Conservation (phyloP, 2,329 filamentous ascomycete genomes). For the Mariannaea sp. region DNA sequence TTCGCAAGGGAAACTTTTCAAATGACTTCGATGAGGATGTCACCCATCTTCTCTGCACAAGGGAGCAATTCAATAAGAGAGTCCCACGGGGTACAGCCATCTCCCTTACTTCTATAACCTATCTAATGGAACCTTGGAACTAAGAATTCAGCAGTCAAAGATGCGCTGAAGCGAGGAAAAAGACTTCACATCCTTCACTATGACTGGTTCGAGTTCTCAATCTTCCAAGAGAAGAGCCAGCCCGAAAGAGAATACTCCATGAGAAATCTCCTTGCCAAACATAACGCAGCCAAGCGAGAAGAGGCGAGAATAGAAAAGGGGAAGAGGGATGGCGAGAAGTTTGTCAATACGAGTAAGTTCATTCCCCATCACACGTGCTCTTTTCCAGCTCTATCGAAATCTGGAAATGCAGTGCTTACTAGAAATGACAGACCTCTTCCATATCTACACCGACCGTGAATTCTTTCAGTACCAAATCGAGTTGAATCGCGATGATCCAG, state of each 20-base stretch:
- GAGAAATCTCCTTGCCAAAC: constrained; percentile 37
- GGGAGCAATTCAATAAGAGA: constrained; percentile 61
- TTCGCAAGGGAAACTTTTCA: constrained; percentile 64
- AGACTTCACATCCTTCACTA: constrained; percentile 49
- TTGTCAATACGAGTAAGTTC: constrained; percentile 56
- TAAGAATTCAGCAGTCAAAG: constrained; percentile 41
- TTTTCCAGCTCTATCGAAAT: not conserved
- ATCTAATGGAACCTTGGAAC: not conserved
- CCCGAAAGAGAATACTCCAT: constrained; percentile 51
- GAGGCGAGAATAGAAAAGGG: constrained; percentile 44
- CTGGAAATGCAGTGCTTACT: too few species aligned
- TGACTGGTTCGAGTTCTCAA: constrained; percentile 60
- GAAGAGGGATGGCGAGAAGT: constrained; percentile 47
- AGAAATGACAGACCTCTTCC: constrained; percentile 63
- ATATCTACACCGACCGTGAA: constrained; percentile 65
- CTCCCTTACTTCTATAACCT: not conserved
- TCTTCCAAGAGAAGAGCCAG: constrained; percentile 39
- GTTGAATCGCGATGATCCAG: constrained; percentile 58
- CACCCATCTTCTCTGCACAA: constrained; percentile 75
- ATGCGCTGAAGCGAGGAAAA: constrained; percentile 44
- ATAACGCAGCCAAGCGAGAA: constrained; percentile 41
- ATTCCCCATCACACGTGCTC: not conserved
- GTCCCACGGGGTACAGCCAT: constrained; percentile 42
- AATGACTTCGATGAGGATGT: constrained; percentile 56
- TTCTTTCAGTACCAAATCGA: constrained; percentile 68